phyloP scores from a whole-genome alignment of 768 basidiomycete species.

The Pisolithus sp. region DNA sequence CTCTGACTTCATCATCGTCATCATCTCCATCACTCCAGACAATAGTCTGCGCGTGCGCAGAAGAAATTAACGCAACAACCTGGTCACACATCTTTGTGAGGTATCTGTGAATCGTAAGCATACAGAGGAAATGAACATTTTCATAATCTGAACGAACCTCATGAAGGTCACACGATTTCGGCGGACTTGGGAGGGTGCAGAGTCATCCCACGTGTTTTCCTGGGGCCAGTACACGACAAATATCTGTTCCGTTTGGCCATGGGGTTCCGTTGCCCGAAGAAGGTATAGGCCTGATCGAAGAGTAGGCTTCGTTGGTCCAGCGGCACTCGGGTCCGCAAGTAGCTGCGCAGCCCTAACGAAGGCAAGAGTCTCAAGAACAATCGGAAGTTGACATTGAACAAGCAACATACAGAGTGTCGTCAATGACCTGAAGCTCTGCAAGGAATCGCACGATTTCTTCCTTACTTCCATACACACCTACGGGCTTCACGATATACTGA shows the following conservation, averaged over 20 bases:
- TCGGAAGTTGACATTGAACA: background rate
- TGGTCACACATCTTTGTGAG: conserved; percentile 50
- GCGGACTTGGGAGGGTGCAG: conserved; percentile 34
- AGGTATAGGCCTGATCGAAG: conserved; percentile 46
- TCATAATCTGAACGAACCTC: conserved; percentile 30
- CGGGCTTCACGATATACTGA: conserved; percentile 32
- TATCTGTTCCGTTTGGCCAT: conserved; percentile 16
- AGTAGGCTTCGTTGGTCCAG: conserved; percentile 9
- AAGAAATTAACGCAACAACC: conserved; percentile 39
- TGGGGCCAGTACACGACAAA: conserved; percentile 54
- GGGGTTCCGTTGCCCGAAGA: conserved; percentile 13
- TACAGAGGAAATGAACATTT: background rate
- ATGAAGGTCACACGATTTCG: conserved; percentile 51
- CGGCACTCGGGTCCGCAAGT: background rate
- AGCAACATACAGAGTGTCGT: conserved; percentile 28
- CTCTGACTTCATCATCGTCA: conserved; percentile 13
- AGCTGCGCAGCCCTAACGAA: conserved; percentile 5
- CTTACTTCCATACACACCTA: conserved; percentile 50
- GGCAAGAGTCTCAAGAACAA: background rate
- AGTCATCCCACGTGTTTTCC: conserved; percentile 46
- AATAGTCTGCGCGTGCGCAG: conserved; percentile 34
- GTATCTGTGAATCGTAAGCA: conserved; percentile 32
- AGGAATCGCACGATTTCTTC: conserved; percentile 41
- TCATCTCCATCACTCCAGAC: conserved; percentile 33
- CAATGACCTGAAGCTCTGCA: conserved; percentile 25